phyloP scores from a whole-genome alignment of 306 rosid genomes.

The Sicyos edulis region DNA sequence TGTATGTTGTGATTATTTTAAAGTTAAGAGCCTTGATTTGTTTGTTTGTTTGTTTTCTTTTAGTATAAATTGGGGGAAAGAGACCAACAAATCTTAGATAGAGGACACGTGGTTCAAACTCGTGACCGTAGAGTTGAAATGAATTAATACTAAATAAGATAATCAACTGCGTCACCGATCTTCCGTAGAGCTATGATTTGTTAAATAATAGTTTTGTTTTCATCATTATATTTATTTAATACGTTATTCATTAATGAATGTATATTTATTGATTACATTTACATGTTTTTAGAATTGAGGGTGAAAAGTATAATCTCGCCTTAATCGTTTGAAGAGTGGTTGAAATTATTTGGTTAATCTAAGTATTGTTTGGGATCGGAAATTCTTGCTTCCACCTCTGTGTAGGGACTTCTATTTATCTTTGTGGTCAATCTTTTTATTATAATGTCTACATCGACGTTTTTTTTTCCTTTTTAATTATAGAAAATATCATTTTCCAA shows the following conservation, averaged over 20 bases:
- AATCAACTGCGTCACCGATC: no score
- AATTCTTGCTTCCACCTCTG: background rate
- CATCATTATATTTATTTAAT: background rate
- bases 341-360: background rate
- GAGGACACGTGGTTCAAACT: no score
- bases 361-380: background rate
- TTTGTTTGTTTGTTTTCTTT: no score
- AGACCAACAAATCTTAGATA: no score
- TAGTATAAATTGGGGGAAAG: no score
- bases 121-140: no score
- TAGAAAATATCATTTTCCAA: background rate
- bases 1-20: no score
- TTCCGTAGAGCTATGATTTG: background rate
- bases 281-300: background rate
- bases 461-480: background rate
- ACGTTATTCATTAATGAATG: background rate
- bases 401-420: background rate
- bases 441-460: background rate
- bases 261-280: background rate
- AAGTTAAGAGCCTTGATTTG: background rate
- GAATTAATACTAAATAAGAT: no score
- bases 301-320: background rate
- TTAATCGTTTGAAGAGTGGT: background rate
- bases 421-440: background rate
- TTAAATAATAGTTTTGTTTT: background rate